phyloP scores from a whole-genome alignment of 306 rosid genomes.

The Abrus precatorius region DNA sequence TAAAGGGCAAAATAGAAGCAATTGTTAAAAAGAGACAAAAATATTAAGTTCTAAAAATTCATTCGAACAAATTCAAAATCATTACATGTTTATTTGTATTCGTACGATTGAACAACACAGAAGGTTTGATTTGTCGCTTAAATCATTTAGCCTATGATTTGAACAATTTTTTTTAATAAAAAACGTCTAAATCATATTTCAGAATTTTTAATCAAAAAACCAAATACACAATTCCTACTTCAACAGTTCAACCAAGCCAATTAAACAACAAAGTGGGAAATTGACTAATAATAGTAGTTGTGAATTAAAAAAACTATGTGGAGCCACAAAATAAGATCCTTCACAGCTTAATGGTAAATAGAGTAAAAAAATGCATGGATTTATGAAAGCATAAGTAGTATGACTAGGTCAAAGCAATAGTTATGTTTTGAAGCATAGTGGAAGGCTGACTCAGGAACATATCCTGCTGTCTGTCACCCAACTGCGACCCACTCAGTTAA shows the following conservation, averaged over 20 bases:
- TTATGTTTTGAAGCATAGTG: slow-evolving; percentile 38
- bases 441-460: slow-evolving; percentile 51
- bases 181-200: not conserved
- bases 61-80: too few species aligned
- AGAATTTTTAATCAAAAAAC: not conserved
- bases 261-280: not conserved
- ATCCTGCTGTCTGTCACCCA: slow-evolving; percentile 49
- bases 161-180: not conserved
- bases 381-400: not conserved
- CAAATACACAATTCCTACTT: not conserved
- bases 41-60: too few species aligned
- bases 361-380: too few species aligned
- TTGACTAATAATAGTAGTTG: not conserved
- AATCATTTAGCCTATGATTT: not conserved
- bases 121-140: too few species aligned
- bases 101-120: too few species aligned
- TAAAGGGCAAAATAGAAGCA: too few species aligned
- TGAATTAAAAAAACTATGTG: not conserved
- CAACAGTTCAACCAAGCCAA: not conserved
- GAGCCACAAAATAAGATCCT: not conserved
- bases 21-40: too few species aligned
- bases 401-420: not conserved
- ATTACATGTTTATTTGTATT: too few species aligned
- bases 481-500: slow-evolving; percentile 53
- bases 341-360: not conserved